These are phyloP conservation scores for Aegilops bicornis DNA, from an alignment of 176 grass and related monocot species.

Conservation along the genomic window DNA sequence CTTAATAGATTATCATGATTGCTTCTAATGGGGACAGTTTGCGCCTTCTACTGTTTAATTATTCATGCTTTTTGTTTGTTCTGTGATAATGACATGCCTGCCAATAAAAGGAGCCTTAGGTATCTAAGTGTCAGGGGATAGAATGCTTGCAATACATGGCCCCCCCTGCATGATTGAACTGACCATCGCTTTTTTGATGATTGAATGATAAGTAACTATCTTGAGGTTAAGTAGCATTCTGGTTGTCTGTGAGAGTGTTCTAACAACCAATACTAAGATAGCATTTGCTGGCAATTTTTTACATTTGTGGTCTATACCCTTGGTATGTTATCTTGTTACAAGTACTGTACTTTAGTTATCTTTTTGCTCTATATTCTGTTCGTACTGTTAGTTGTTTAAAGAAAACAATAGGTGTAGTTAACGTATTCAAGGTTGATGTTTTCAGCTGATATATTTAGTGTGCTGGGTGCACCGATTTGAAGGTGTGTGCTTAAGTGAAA, in stretches of 20 bases:
- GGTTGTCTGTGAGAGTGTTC: neutral
- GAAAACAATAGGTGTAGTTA: neutral
- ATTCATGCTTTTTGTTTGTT: conserved; percentile 10
- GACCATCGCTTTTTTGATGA: neutral
- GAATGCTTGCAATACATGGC: conserved; percentile 5
- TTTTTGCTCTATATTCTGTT: neutral
- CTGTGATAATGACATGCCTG: conserved; percentile 29
- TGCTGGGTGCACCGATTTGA: neutral
- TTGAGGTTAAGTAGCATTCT: neutral
- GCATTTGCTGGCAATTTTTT: neutral
- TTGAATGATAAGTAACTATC: neutral
- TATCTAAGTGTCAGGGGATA: conserved; percentile 1
- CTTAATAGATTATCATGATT: conserved; percentile 36
- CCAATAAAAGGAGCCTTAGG: neutral
- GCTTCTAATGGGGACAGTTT: conserved; percentile 5
- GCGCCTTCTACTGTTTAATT: conserved; percentile 33
- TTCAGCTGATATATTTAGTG: neutral
- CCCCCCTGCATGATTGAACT: conserved; percentile 7
- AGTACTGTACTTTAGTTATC: neutral
- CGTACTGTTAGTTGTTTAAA: neutral
- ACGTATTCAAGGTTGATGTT: neutral
- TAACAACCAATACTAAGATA: neutral
- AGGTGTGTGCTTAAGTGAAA: neutral
- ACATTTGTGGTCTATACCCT: neutral
- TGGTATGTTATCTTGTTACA: neutral